Evolutionary conservation across 2,329 filamentous ascomycete species (phyloP).

Genomic region (Cytospora paraplurivora): DNA sequence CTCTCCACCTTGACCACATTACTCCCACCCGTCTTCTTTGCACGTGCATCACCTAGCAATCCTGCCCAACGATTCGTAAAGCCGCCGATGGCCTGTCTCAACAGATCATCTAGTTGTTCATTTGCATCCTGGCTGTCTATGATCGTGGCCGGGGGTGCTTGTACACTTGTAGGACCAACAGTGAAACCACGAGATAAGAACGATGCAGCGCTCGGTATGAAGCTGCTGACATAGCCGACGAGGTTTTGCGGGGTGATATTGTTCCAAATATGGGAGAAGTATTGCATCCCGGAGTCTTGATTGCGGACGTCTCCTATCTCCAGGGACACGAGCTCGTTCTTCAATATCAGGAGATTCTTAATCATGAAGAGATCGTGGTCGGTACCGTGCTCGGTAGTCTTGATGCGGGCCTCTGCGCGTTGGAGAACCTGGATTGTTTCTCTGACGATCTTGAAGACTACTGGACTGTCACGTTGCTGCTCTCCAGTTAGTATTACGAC

Average conservation of each 20-base stretch:
- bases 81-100: conserved; percentile 63
- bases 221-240: conserved; percentile 60
- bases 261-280: conserved; percentile 67
- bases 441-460: conserved; percentile 75
- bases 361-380: conserved; percentile 92
- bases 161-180: conserved; percentile 33
- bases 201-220: conserved; percentile 57
- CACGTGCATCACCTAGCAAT: conserved; percentile 52
- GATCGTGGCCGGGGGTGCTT: conserved; percentile 38
- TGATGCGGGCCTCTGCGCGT: conserved; percentile 71
- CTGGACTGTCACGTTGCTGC: conserved; percentile 55
- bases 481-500: conserved; percentile 18
- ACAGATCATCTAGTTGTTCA: conserved; percentile 64
- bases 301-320: conserved; percentile 77
- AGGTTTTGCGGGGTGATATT: conserved; percentile 60
- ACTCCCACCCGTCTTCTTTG: conserved; percentile 51
- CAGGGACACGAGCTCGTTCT: conserved; percentile 93
- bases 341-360: conserved; percentile 90
- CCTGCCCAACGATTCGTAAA: conserved; percentile 64
- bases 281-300: conserved; percentile 56
- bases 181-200: conserved; percentile 47
- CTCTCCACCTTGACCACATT: conserved; percentile 55
- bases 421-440: conserved; percentile 85
- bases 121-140: conserved; percentile 56
- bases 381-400: conserved; percentile 58